A percentile compares a stretch with the other conserved stretches of the same genome.
Evolutionary conservation across 2,329 filamentous ascomycete species (phyloP).

Genomic region (Camillea tinctor): DNA sequence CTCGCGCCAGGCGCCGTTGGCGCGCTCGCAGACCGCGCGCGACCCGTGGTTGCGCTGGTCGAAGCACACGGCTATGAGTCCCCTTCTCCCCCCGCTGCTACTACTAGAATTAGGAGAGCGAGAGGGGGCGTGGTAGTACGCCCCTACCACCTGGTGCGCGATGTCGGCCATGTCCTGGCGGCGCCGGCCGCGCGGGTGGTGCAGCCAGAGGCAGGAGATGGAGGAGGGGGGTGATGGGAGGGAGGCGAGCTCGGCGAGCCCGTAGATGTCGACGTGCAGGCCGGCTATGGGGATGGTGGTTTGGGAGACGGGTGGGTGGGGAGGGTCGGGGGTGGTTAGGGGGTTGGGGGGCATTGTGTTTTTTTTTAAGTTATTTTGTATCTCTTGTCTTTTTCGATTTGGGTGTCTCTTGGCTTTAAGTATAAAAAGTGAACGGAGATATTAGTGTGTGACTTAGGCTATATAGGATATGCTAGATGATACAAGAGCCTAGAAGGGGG

Average conservation of each 20-base stretch:
- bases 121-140: slow-evolving; percentile 62
- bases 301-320: slow-evolving; percentile 52
- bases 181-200: slow-evolving; percentile 73
- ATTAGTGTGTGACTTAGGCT: too few species aligned
- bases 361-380: too few species aligned
- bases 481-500: too few species aligned
- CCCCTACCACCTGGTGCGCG: slow-evolving; percentile 65
- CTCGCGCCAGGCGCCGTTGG: slow-evolving; percentile 76
- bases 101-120: background rate
- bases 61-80: slow-evolving; percentile 79
- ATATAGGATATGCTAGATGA: too few species aligned
- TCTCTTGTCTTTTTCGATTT: too few species aligned
- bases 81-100: slow-evolving; percentile 37
- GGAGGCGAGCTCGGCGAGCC: slow-evolving; percentile 68
- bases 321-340: background rate
- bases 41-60: slow-evolving; percentile 93
- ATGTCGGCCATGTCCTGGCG: slow-evolving; percentile 74
- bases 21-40: slow-evolving; percentile 61
- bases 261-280: slow-evolving; percentile 76
- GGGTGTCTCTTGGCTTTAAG: too few species aligned
- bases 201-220: slow-evolving; percentile 84
- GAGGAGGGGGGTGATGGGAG: slow-evolving; percentile 45
- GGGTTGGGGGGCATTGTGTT: background rate
- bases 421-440: too few species aligned
- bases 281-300: slow-evolving; percentile 72